Percentiles rank a stretch among this genome's conserved stretches.
phyloP scores from a whole-genome alignment of 2,329 filamentous ascomycete genomes.

The Verticillium tricorpus region DNA sequence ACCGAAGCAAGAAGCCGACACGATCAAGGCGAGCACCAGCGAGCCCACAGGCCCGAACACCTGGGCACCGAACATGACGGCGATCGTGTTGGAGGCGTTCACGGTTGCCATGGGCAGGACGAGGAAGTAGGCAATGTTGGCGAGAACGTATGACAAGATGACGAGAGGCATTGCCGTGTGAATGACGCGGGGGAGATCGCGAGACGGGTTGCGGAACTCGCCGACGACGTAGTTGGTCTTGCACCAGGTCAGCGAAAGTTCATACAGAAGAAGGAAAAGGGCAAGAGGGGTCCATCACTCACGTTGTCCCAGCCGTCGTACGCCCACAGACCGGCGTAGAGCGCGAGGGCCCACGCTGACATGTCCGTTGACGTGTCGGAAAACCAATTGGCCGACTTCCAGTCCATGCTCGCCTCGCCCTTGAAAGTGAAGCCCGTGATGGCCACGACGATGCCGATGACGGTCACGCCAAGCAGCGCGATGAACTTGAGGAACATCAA shows the following conservation, averaged over 20 bases:
- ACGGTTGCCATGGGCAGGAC: slow-evolving; percentile 79
- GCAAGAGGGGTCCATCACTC: slow-evolving; percentile 30
- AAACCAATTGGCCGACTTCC: slow-evolving; percentile 88
- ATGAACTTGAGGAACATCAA: slow-evolving; percentile 98
- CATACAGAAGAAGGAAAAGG: neutral
- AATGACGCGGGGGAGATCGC: slow-evolving; percentile 89
- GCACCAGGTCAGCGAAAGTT: neutral
- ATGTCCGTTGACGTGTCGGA: slow-evolving; percentile 74
- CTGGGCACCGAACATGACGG: slow-evolving; percentile 84
- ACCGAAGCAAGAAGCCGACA: slow-evolving; percentile 88
- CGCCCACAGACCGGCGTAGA: slow-evolving; percentile 95
- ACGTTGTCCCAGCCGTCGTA: slow-evolving; percentile 99
- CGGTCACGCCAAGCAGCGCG: slow-evolving; percentile 78
- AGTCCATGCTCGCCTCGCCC: slow-evolving; percentile 72
- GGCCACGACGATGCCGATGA: slow-evolving; percentile 86
- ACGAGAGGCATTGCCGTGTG: slow-evolving; percentile 96
- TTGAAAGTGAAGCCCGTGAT: slow-evolving; percentile 76
- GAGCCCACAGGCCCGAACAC: slow-evolving; percentile 84
- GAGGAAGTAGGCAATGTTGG: slow-evolving; percentile 91
- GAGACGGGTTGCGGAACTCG: slow-evolving; percentile 86
- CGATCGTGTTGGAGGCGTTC: slow-evolving; percentile 89
- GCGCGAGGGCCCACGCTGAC: slow-evolving; percentile 85
- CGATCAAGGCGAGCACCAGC: slow-evolving; percentile 80
- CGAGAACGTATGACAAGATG: slow-evolving; percentile 83
- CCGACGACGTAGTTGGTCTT: slow-evolving; percentile 97